Base-by-base conservation (phyloP, 306 rosid species). In the Sesbania bispinosa region DNA sequence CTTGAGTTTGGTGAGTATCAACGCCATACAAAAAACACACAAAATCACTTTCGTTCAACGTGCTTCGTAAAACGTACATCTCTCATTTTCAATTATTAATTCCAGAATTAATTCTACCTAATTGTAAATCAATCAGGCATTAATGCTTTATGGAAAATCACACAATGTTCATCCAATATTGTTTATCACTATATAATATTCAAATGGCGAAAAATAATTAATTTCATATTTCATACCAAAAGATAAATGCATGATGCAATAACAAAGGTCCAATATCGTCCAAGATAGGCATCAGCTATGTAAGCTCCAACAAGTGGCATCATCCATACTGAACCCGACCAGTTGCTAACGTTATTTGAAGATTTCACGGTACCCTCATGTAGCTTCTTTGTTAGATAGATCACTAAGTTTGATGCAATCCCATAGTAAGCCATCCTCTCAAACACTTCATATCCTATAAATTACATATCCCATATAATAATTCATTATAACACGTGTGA, bases 401-500 rank as follows among this genome's bases (percentile, higher is more conserved):
- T 3, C 67, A 89, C 95, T 13, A 88, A 65, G 69, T 88, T 92
- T 50, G 95, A 11, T 74, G 89, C 20, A 19, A 92, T 85, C 47
- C 98, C 96, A 24, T 86, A 81, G 69, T 80, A 83, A 62, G 98
- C 92, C 96, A 92, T 92, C 84, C 98, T 89, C 79, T 92, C 95
- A 81, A 92, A 85, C 57, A 88, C 71, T 75, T 88, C 93, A 70
- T 85, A 86, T 62, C 80, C 96, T 88, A 32, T 55, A 39, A 41
- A 55, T 16, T 19, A 77, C 15, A 53, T n/a, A n/a, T n/a, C n/a
- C n/a, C n/a, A n/a, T n/a, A n/a, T n/a, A n/a, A n/a, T n/a, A n/a
- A n/a, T n/a, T n/a, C n/a, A n/a, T n/a, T n/a, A n/a, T n/a, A n/a
- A n/a, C n/a, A n/a, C n/a, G n/a, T n/a, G n/a, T n/a, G n/a, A n/a